Percentiles rank a stretch among this genome's conserved stretches.
phyloP scores from a whole-genome alignment of 1,139 yeast species.

The Yamadazyma atmosphaerica region DNA sequence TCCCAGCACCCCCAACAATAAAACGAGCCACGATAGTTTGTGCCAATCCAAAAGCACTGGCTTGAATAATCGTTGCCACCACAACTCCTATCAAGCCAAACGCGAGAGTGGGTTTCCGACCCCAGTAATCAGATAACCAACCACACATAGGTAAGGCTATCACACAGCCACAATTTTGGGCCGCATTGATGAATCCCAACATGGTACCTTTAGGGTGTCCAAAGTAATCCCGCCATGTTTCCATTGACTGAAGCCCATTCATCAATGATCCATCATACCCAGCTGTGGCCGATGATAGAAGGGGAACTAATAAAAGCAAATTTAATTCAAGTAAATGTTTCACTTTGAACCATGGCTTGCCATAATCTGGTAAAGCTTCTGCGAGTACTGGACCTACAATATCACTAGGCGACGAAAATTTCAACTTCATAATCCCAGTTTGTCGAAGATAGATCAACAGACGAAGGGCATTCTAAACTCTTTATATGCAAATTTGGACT shows the following conservation, averaged over 20 bases:
- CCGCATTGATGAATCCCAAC: conserved; percentile 22
- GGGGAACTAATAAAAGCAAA: conserved; percentile 13
- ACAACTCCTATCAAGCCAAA: conserved; percentile 57
- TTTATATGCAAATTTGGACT: too few species aligned
- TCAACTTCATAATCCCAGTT: conserved; percentile 13
- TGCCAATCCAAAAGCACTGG: conserved; percentile 42
- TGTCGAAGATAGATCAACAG: too few species aligned
- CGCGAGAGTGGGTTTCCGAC: conserved; percentile 52
- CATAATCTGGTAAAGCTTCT: conserved; percentile 15
- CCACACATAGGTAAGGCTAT: conserved; percentile 22
- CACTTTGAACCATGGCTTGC: conserved; percentile 16
- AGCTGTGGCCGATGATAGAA: conserved; percentile 17
- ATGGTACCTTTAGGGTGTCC: conserved; percentile 20
- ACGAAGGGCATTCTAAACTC: too few species aligned
- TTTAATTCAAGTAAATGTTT: conserved; percentile 14
- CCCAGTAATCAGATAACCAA: conserved; percentile 45
- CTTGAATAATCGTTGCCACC: conserved; percentile 55
- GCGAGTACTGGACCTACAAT: conserved; percentile 21
- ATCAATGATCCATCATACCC: conserved; percentile 24
- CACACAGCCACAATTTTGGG: conserved; percentile 20
- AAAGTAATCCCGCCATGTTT: conserved; percentile 15
- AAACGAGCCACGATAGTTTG: conserved; percentile 59
- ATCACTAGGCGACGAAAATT: conserved; percentile 11
- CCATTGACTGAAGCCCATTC: conserved; percentile 19
- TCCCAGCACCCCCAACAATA: conserved; percentile 57